Evolutionary conservation across 345 rosid species (phyloP), one percentile per base, ranked within the genome.

Genomic region (Citrus inodora): DNA sequence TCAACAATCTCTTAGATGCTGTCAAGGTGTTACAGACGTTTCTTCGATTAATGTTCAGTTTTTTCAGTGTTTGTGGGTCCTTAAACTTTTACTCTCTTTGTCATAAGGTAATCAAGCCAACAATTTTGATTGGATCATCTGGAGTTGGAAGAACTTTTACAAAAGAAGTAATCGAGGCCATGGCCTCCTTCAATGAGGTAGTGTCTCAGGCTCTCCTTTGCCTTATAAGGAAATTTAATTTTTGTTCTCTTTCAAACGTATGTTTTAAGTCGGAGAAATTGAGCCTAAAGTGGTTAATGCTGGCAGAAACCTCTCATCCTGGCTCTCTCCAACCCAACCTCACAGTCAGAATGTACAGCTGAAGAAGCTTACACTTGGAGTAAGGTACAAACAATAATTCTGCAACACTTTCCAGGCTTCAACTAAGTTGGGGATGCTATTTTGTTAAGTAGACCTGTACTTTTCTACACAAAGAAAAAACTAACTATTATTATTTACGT

Each of bases 301-400:
- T 59, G 51, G 86, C 91, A 96, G 98, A 96, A 90, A 89, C 99
- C 99, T 14, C 79, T 96, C 71, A 88, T 96, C 79, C 85, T 96
- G 85, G 97, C 99, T 81, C 94, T 96, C n/a, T 96, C 99, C 77
- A 96, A 96, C 77, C 99, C 99, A 2, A 94, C 99, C 77, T 89
- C 99, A 55, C 98, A 96, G 74, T 92, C 99, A 3, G 99, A 96
- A 81, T 96, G 99, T 75, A 96, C 98, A 22, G 98, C 98, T 38
- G 92, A 96, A 85, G 95, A 96, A 86, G 99, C 99, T 79, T 94
- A 96, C 81, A 86, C 92, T n/a, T 92, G 97, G 97, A 94, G 88
- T 81, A 62, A 92, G 89, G 98, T 92, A 86, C 62, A 74, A 80
- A 4, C 7, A 58, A 53, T 37, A 9, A 6, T 46, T 42, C 78